Base-by-base conservation (phyloP, 139 green algal species). In the Chlamydomonas applanata region DNA sequence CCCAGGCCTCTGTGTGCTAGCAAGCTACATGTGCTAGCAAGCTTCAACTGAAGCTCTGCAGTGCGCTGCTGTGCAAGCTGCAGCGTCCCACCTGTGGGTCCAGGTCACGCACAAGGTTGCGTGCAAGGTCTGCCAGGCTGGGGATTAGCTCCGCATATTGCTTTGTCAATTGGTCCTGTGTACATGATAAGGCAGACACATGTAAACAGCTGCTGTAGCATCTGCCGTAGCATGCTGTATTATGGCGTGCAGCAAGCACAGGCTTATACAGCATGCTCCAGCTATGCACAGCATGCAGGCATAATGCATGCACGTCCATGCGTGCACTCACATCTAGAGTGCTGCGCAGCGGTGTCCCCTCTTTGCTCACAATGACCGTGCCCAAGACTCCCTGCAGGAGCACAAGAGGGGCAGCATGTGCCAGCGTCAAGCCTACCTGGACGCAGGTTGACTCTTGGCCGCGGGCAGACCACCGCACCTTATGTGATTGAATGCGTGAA, bases 81-180 rank as follows among this genome's bases (percentile, higher is more conserved):
- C 7, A 24, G 13, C 35, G 24, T n/a, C 72, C 14, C 59, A 91
- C 88, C 88, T 90, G 79, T 29, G 89, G 89, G 64, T 93, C 89
- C 2, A 92, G 59, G 69, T 96, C 91, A 4, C 91, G 72, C 19
- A 96, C 90, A 29, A 92, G 71, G 59, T 85, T 90, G 0, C 88
- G 56, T 45, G 89, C 89, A 46, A 94, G 77, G 24, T 74, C 73
- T 69, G 88, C 84, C 0, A 96, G 77, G 57, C 85, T 77, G 1
- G 91, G 90, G 57, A 95, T 87, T 44, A 92, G 74, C n/a, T 86
- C 69, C 2, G 84, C 75, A 62, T 96, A 92, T 53, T 89, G 66
- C 67, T 88, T 84, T 3, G 89, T 89, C 40, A 92, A 46, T 3
- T 76, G 67, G 11, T 88, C 79, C 89, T 93, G 88, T 73, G 80